phyloP scores from a whole-genome alignment of 352 stramenopile species.

The Thraustotheca clavata region DNA sequence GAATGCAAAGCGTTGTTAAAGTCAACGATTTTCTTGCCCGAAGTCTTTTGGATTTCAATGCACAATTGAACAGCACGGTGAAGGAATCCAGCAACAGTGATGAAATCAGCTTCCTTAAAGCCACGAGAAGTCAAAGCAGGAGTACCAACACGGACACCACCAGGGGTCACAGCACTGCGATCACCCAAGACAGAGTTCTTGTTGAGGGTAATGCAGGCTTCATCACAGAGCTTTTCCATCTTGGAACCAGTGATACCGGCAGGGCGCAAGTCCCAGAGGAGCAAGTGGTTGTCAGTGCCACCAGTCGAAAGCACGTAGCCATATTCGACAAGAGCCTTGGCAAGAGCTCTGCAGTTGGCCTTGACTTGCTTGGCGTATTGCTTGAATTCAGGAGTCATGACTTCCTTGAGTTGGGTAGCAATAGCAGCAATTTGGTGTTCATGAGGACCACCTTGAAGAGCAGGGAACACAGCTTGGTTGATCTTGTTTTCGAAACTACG shows the following conservation, averaged over 20 bases:
- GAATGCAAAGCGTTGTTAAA: slow-evolving; percentile 82
- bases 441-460: slow-evolving; percentile 95
- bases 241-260: slow-evolving; percentile 95
- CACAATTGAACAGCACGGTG: slow-evolving; percentile 92
- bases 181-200: slow-evolving; percentile 98
- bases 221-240: slow-evolving; percentile 97
- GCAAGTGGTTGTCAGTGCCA: slow-evolving; percentile 98
- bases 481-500: slow-evolving; percentile 92
- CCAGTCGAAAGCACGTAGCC: slow-evolving; percentile 96
- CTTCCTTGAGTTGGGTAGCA: slow-evolving; percentile 97
- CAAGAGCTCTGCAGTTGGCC: slow-evolving; percentile 93
- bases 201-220: slow-evolving; percentile 97
- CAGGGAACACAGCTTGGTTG: slow-evolving; percentile 98
- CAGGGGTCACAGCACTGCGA: slow-evolving; percentile 90
- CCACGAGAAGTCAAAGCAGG: slow-evolving; percentile 95
- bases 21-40: slow-evolving; percentile 89
- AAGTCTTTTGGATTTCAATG: slow-evolving; percentile 87
- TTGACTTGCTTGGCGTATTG: slow-evolving; percentile 92
- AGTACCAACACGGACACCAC: slow-evolving; percentile 94
- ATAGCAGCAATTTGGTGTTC: slow-evolving; percentile 99
- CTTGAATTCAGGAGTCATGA: slow-evolving; percentile 95
- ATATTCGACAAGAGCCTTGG: slow-evolving; percentile 81
- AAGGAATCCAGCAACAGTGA: slow-evolving; percentile 94
- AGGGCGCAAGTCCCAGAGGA: slow-evolving; percentile 97
- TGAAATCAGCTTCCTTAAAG: slow-evolving; percentile 95